Evolutionary conservation across 2,329 filamentous ascomycete genomes (phyloP).

Genomic region (Dactylellina haptotyla): DNA sequence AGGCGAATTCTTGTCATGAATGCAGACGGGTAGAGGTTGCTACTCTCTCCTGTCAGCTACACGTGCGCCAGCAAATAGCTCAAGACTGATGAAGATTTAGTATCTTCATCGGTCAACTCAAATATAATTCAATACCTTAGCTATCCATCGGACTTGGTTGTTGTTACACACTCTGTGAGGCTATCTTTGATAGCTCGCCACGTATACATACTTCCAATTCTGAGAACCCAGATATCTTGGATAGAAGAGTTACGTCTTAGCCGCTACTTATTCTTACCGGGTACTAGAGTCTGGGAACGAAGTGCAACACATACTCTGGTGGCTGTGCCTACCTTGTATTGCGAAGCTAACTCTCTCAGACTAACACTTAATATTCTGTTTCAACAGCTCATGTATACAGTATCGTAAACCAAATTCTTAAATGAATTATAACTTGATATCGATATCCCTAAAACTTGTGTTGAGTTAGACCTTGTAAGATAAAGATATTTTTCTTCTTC

Average conservation of each 20-base stretch:
- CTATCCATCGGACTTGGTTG: not conserved
- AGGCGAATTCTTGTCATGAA: too few relatives aligned
- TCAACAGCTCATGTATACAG: too few relatives aligned
- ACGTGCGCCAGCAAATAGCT: too few relatives aligned
- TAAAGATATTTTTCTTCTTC: too few relatives aligned
- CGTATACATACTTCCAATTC: constrained; percentile 3
- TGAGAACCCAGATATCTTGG: constrained; percentile 9
- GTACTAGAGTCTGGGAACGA: not conserved
- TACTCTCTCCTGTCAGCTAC: too few relatives aligned
- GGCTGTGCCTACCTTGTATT: not conserved
- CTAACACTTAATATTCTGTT: too few relatives aligned
- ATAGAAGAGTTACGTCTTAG: not conserved
- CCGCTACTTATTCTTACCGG: not conserved
- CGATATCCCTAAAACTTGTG: too few relatives aligned
- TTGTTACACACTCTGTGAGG: constrained; percentile 4
- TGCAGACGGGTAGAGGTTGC: too few relatives aligned
- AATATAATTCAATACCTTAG: not conserved
- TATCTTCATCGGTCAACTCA: constrained; percentile 2
- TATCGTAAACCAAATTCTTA: too few relatives aligned
- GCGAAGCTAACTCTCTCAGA: too few relatives aligned
- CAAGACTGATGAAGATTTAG: not conserved
- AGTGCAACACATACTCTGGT: not conserved
- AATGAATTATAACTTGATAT: too few relatives aligned
- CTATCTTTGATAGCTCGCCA: not conserved
- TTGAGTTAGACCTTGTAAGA: too few relatives aligned